Base-by-base conservation (phyloP, 31 red algal species). In the Pterothamnion heteromorphum region DNA sequence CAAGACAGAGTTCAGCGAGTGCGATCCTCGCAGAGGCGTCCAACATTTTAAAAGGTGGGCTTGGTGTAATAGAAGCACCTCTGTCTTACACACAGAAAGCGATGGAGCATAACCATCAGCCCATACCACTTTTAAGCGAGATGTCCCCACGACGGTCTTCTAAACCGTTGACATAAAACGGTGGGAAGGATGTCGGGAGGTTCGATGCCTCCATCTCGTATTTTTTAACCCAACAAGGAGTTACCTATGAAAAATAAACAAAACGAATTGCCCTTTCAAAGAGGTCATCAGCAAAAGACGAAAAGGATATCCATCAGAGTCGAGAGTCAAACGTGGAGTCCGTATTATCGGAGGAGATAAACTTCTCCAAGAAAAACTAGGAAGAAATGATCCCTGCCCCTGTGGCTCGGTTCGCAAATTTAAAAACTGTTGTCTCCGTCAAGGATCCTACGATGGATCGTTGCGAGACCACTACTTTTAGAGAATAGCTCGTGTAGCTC, bases 11-110 rank as follows among this genome's bases (percentile, higher is more conserved):
- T n/a, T n/a, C n/a, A n/a, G n/a, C n/a, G n/a, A n/a, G n/a, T n/a
- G n/a, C n/a, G n/a, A n/a, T n/a, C n/a, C n/a, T n/a, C n/a, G n/a
- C n/a, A n/a, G n/a, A n/a, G n/a, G n/a, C n/a, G n/a, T n/a, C n/a
- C n/a, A n/a, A n/a, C n/a, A n/a, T n/a, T n/a, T n/a, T n/a, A n/a
- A n/a, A n/a, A 82, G 5, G 21, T 27, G 78, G 31, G 78, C 26
- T 82, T 82, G 78, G 78, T 82, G 78, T 82, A 82, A 82, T 82
- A 82, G 78, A 23, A 82, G 78, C 78, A 28, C 24, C 9, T 21
- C 78, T 82, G 78, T 82, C 31, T 82, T 82, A 82, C 78, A 82
- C 24, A 27, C 78, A 82, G 78, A 82, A 5, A 27, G 78, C 5
- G 31, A 27, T 18, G 78, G 78, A 82, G 78, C 78, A 27, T 82